Percentiles rank a stretch among this genome's conserved stretches.
Evolutionary conservation across 345 rosid species (phyloP).

Genomic region (Ricinus communis): DNA sequence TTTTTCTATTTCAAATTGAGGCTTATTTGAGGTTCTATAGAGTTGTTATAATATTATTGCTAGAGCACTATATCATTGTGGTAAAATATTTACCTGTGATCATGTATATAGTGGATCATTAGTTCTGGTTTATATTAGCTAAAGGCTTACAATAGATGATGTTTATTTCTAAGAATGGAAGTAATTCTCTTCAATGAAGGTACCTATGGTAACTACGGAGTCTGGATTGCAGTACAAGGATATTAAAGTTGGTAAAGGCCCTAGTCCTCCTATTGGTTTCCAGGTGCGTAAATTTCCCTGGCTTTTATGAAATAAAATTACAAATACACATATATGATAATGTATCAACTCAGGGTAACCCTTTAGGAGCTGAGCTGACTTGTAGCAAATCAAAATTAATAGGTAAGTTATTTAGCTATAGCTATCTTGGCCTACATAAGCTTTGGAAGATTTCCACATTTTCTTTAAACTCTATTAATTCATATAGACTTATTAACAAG

Average conservation of each 20-base stretch:
- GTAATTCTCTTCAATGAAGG: constrained; percentile 45
- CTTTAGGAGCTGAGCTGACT: too few relatives aligned
- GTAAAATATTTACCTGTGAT: neutral
- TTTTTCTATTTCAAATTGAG: neutral
- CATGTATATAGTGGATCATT: neutral
- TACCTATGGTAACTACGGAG: constrained; percentile 81
- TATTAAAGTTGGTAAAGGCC: constrained; percentile 82
- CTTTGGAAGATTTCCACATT: neutral
- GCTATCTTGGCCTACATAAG: neutral
- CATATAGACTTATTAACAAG: too few relatives aligned
- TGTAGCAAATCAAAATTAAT: too few relatives aligned
- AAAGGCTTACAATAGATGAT: neutral
- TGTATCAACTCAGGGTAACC: too few relatives aligned
- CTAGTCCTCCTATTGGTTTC: constrained; percentile 84
- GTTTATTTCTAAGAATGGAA: constrained; percentile 10
- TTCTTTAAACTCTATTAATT: neutral
- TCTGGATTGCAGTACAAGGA: constrained; percentile 92
- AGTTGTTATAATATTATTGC: neutral
- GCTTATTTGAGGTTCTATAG: neutral
- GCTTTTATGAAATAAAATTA: neutral
- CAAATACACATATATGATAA: neutral
- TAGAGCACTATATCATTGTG: neutral
- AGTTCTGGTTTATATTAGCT: neutral
- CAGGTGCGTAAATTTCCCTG: constrained; percentile 49
- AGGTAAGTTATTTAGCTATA: neutral